Evolutionary conservation across 2,329 filamentous ascomycete species (phyloP).

Genomic region (Rutstroemia sp.): DNA sequence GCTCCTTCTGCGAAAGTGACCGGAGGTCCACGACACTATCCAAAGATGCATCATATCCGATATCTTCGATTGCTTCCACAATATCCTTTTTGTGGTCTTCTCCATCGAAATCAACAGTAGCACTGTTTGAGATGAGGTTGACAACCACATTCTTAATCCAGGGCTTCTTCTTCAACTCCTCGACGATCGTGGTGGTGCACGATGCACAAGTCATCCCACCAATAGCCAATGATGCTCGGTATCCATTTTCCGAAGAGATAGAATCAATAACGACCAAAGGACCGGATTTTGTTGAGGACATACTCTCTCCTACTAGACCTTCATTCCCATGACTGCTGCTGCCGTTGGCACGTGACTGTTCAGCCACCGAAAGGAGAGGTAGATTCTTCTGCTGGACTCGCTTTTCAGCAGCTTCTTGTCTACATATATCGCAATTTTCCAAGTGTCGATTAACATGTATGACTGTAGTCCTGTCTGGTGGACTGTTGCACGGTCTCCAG

Average conservation of each 20-base stretch:
- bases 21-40: conserved; percentile 36
- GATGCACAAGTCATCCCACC: conserved; percentile 52
- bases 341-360: neutral
- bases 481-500: conserved; percentile 18
- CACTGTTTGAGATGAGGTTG: conserved; percentile 46
- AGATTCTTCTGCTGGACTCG: conserved; percentile 5
- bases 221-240: conserved; percentile 43
- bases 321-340: neutral
- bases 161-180: conserved; percentile 38
- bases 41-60: conserved; percentile 59
- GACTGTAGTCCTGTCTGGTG: neutral
- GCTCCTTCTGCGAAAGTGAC: conserved; percentile 19
- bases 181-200: conserved; percentile 42
- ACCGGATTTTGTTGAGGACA: neutral
- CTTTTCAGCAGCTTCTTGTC: conserved; percentile 30
- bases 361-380: neutral
- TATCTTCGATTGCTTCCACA: conserved; percentile 45
- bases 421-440: conserved; percentile 43
- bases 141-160: conserved; percentile 42
- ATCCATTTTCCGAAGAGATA: conserved; percentile 30
- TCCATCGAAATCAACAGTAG: conserved; percentile 38
- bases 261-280: conserved; percentile 31
- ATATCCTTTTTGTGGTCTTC: conserved; percentile 38
- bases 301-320: neutral
- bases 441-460: conserved; percentile 31